These are phyloP conservation scores for Aspergillus sclerotioniger DNA, from an alignment of 495 filamentous ascomycete species.

Conservation along the genomic window DNA sequence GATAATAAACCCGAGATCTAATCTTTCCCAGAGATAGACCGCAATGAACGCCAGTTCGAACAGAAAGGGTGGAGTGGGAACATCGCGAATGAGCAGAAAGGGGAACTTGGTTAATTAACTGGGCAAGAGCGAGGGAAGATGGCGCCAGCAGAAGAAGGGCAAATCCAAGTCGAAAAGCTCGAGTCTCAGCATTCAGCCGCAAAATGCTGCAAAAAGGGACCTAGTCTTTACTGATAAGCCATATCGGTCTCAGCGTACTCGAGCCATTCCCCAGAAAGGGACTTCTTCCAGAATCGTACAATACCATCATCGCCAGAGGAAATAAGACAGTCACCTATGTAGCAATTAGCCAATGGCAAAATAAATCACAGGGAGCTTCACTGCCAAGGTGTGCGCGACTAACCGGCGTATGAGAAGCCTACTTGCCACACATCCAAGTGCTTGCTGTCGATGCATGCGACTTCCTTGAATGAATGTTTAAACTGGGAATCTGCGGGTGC, in stretches of 20 bases:
- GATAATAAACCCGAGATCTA: neutral
- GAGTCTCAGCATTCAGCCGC: neutral
- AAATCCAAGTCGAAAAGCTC: neutral
- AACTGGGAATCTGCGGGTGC: conserved; percentile 37
- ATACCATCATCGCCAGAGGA: conserved; percentile 50
- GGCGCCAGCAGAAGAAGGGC: neutral
- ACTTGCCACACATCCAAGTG: conserved; percentile 53
- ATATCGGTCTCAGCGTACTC: conserved; percentile 52
- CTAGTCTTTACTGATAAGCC: conserved; percentile 28
- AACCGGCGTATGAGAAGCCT: conserved; percentile 48
- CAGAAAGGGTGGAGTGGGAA: neutral
- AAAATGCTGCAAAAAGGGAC: neutral
- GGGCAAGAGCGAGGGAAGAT: neutral
- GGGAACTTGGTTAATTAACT: neutral
- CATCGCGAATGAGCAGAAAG: neutral
- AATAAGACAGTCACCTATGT: conserved; percentile 47
- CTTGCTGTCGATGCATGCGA: conserved; percentile 47
- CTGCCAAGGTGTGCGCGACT: conserved; percentile 9
- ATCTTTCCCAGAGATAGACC: neutral
- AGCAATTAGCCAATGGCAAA: neutral
- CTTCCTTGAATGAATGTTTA: conserved; percentile 45
- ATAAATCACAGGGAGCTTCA: neutral
- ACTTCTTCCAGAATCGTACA: conserved; percentile 53
- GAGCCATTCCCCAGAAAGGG: conserved; percentile 47
- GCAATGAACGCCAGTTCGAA: neutral